A percentile compares a stretch with the other conserved stretches of the same genome.
These are phyloP conservation scores for Handroanthus guayacan DNA, from an alignment of 257 asterid genomes.

Conservation along the genomic window DNA sequence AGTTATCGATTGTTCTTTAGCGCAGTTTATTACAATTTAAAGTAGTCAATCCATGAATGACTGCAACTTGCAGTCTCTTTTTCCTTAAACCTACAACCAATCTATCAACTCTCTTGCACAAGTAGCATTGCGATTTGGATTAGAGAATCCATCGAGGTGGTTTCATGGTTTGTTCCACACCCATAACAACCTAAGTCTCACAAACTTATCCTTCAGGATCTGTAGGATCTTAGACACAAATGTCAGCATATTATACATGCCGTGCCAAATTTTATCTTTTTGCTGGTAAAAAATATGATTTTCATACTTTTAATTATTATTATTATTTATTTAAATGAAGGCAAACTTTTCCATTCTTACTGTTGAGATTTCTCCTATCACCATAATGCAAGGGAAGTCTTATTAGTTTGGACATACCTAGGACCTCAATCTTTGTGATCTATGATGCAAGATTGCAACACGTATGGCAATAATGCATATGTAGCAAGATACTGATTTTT, in stretches of 20 bases:
- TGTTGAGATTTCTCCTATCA: not conserved
- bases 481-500: constrained; percentile 16
- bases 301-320: not conserved
- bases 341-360: not conserved
- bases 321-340: not conserved
- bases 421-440: not conserved
- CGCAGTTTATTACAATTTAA: not conserved
- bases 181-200: not conserved
- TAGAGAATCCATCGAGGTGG: not conserved
- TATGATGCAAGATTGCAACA: constrained; percentile 9
- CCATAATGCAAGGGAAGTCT: not conserved
- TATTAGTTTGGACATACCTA: not conserved
- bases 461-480: not conserved
- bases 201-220: not conserved
- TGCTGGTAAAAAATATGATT: not conserved
- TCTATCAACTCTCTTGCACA: not conserved
- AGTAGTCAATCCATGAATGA: too few relatives aligned
- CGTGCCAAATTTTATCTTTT: not conserved
- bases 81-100: not conserved
- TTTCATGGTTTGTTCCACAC: too few relatives aligned
- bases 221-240: not conserved
- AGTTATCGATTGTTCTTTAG: not conserved
- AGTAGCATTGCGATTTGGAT: not conserved
- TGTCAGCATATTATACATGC: not conserved
- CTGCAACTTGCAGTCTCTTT: not conserved